Evolutionary conservation across 345 rosid genomes (phyloP).

Genomic region (Xanthoceras sorbifolium): DNA sequence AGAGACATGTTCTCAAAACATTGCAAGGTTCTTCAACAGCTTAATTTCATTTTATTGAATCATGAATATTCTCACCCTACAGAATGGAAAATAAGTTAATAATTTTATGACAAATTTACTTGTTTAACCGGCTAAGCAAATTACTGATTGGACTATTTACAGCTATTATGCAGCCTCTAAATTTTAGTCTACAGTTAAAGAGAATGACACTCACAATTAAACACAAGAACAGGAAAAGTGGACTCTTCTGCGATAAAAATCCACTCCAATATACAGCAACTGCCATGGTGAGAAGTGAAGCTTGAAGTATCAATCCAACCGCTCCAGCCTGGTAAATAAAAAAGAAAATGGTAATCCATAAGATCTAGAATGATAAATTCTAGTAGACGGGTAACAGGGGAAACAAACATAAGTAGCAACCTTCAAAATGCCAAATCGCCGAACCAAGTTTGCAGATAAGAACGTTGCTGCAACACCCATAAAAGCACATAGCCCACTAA

Average conservation of each 20-base stretch:
- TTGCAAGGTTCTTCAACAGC: no score
- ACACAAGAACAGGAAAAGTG: constrained; percentile 71
- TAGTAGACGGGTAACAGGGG: neutral
- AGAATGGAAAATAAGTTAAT: no score
- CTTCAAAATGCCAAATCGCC: constrained; percentile 71
- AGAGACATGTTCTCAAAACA: no score
- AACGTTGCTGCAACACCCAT: constrained; percentile 98
- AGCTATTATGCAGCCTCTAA: no score
- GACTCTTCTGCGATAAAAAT: constrained; percentile 63
- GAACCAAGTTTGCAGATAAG: constrained; percentile 75
- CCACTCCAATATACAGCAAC: constrained; percentile 79
- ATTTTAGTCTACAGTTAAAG: no score
- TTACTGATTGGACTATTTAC: no score
- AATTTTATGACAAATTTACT: no score
- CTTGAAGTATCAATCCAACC: constrained; percentile 78
- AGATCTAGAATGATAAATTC: neutral
- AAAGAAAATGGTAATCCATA: constrained; percentile 14
- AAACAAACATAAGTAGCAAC: constrained; percentile 33
- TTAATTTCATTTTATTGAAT: no score
- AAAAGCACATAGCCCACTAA: constrained; percentile 85
- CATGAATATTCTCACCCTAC: no score
- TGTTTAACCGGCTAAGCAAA: no score
- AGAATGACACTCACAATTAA: constrained; percentile 63
- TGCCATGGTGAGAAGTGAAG: constrained; percentile 74
- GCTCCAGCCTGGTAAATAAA: constrained; percentile 80